phyloP scores from a whole-genome alignment of 306 rosid species.

The Abrus pulchellus region DNA sequence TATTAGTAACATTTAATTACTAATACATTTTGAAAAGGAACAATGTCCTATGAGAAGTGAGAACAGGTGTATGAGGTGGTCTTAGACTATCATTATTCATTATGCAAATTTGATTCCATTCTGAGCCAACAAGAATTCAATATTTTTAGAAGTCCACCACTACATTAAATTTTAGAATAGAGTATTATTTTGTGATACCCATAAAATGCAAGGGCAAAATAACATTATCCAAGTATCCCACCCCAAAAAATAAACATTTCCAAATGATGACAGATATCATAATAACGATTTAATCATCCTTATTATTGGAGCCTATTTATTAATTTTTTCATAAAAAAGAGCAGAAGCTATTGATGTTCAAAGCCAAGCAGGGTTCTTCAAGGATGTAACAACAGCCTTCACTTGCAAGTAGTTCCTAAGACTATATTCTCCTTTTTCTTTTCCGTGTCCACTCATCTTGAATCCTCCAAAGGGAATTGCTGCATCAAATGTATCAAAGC shows the following conservation, averaged over 20 bases:
- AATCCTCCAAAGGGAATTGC: slow-evolving; percentile 88
- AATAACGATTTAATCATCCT: slow-evolving; percentile 9
- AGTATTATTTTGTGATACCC: neutral
- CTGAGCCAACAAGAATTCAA: neutral
- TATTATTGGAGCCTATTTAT: slow-evolving; percentile 23
- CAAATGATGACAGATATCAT: too few relatives aligned
- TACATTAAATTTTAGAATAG: neutral
- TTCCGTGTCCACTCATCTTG: slow-evolving; percentile 83
- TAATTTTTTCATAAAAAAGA: slow-evolving; percentile 29
- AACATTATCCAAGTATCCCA: neutral
- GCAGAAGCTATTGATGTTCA: slow-evolving; percentile 33
- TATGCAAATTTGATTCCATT: neutral
- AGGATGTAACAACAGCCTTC: slow-evolving; percentile 78
- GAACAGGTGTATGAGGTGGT: neutral
- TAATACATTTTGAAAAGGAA: neutral
- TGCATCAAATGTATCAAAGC: slow-evolving; percentile 79
- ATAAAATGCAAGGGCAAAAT: neutral
- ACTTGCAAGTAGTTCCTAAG: slow-evolving; percentile 84
- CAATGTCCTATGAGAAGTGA: neutral
- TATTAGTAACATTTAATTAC: neutral
- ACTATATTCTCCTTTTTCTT: slow-evolving; percentile 82
- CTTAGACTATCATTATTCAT: too few relatives aligned
- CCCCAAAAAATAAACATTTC: neutral
- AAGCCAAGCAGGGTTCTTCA: slow-evolving; percentile 82
- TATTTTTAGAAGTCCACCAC: neutral